These are phyloP conservation scores for Galerina marginata DNA, from an alignment of 768 basidiomycete genomes.

Conservation along the genomic window DNA sequence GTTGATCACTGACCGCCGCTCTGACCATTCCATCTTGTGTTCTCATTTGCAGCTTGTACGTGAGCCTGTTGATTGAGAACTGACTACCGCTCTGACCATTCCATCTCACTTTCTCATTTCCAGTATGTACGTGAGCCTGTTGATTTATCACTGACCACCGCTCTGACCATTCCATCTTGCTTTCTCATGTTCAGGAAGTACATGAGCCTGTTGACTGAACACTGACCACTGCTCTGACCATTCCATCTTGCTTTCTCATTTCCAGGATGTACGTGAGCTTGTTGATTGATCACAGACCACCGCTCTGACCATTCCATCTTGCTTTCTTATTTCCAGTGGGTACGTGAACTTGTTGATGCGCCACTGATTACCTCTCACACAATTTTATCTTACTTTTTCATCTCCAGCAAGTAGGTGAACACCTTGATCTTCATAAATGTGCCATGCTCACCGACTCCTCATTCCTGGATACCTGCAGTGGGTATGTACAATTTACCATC, in stretches of 20 bases:
- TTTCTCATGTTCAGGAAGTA: neutral
- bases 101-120: neutral
- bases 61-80: neutral
- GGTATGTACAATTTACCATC: neutral
- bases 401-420: neutral
- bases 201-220: neutral
- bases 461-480: neutral
- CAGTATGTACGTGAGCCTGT: neutral
- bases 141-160: neutral
- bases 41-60: neutral
- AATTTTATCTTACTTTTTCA: neutral
- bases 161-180: neutral
- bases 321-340: neutral
- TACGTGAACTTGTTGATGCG: neutral
- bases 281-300: neutral
- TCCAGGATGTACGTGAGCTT: neutral
- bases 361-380: neutral
- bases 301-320: neutral
- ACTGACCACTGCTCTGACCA: neutral
- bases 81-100: neutral
- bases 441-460: neutral
- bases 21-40: neutral
- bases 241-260: neutral
- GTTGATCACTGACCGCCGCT: neutral
- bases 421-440: neutral